A percentile compares a stretch with the other conserved stretches of the same genome.
Conservation (phyloP, 2,329 filamentous ascomycete species). For the Elsinoe australis region DNA sequence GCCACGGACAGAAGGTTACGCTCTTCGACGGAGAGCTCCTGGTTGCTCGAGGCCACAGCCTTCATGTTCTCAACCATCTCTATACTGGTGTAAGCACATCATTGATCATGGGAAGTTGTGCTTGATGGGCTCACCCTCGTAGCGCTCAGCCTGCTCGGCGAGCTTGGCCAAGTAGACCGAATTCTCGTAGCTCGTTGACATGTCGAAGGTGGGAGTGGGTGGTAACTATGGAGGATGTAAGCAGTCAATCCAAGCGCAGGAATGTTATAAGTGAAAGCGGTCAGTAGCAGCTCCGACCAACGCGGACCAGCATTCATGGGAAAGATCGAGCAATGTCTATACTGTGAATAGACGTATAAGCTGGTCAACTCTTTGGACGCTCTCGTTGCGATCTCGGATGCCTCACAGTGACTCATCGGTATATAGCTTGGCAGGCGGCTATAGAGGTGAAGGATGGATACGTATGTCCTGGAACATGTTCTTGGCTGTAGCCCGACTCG, state of each 20-base stretch:
- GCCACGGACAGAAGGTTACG: constrained; percentile 94
- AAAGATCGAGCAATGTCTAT: constrained; percentile 11
- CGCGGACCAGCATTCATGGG: neutral
- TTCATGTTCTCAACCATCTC: constrained; percentile 99
- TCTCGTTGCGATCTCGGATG: no score
- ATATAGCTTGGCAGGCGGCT: no score
- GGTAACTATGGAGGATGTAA: no score
- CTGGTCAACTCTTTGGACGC: no score
- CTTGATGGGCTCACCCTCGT: constrained; percentile 65
- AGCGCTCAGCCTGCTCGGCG: constrained; percentile 99
- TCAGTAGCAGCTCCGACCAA: constrained; percentile 12
- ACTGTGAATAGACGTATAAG: no score
- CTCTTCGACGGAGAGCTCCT: constrained; percentile 71
- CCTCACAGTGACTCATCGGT: no score
- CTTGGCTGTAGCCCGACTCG: no score
- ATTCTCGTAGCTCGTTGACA: constrained; percentile 73
- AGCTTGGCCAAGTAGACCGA: constrained; percentile 99
- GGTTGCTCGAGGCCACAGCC: constrained; percentile 77
- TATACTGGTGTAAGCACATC: constrained; percentile 34
- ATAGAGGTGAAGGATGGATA: no score
- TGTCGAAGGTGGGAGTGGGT: constrained; percentile 12
- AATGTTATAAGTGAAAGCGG: no score
- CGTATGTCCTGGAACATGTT: no score
- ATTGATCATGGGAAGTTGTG: constrained; percentile 10
- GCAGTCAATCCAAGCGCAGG: no score